phyloP scores from a whole-genome alignment of 192 early-diverging fungal species.

The Podochytrium sp. region DNA sequence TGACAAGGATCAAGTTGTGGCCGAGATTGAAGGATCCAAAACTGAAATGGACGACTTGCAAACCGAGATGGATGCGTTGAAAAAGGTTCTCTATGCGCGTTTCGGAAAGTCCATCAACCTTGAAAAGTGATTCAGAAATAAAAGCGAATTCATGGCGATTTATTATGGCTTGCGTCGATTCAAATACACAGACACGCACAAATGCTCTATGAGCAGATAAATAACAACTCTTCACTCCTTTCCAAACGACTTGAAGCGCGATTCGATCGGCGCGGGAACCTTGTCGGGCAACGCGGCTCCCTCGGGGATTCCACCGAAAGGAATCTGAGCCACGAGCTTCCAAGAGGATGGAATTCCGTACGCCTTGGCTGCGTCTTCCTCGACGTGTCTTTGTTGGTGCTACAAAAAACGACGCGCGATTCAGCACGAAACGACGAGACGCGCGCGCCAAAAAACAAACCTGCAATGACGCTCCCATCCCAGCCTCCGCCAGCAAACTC shows the following conservation, averaged over 20 bases:
- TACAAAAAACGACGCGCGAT: no score
- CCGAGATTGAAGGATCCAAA: conserved; percentile 66
- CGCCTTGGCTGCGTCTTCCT: not conserved
- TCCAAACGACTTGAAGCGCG: conserved; percentile 8
- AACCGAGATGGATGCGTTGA: conserved; percentile 82
- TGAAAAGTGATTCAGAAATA: conserved; percentile 57
- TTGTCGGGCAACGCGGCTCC: conserved; percentile 14
- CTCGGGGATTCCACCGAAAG: conserved; percentile 18
- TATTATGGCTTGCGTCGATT: no score
- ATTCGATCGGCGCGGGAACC: conserved; percentile 1
- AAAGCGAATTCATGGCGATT: not conserved
- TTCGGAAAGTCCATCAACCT: conserved; percentile 97
- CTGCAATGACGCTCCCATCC: conserved; percentile 31
- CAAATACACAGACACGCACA: no score
- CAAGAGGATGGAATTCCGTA: conserved; percentile 31
- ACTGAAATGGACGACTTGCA: conserved; percentile 61
- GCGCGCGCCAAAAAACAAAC: no score
- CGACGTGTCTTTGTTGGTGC: conserved; percentile 25
- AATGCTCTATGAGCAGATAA: no score
- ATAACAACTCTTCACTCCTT: not conserved
- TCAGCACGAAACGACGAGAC: no score
- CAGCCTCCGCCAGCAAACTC: conserved; percentile 24
- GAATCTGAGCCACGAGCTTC: conserved; percentile 36
- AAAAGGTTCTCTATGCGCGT: conserved; percentile 83
- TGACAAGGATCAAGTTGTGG: conserved; percentile 62